phyloP scores from a whole-genome alignment of 371 early-diverging fungal species.

The Fennellomyces sp. region DNA sequence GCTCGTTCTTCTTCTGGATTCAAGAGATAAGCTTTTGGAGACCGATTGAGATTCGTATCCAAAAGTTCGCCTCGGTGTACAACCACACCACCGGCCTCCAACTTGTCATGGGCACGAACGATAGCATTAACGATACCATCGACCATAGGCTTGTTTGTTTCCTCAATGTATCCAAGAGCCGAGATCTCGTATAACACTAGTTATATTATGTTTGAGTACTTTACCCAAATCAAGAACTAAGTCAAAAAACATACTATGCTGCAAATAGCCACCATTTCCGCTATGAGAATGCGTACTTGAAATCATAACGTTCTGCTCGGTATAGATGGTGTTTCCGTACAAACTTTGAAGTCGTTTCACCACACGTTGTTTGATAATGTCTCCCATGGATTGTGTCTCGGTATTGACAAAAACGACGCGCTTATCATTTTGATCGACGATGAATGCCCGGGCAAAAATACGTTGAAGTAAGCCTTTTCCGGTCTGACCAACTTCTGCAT shows the following conservation, averaged over 20 bases:
- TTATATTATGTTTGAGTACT: constrained; percentile 4
- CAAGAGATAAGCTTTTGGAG: constrained; percentile 55
- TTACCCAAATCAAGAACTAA: constrained; percentile 19
- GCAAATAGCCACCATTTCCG: constrained; percentile 49
- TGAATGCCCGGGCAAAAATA: constrained; percentile 57
- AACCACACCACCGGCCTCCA: constrained; percentile 36
- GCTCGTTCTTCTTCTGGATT: constrained; percentile 60
- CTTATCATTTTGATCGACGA: constrained; percentile 33
- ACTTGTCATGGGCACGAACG: constrained; percentile 49
- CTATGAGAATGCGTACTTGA: constrained; percentile 71
- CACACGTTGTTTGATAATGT: constrained; percentile 38
- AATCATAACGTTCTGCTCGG: constrained; percentile 60
- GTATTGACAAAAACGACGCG: constrained; percentile 60
- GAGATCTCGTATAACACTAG: constrained; percentile 41
- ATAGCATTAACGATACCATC: constrained; percentile 60
- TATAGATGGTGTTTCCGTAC: constrained; percentile 28
- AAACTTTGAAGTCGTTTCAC: constrained; percentile 25
- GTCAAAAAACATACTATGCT: constrained; percentile 38
- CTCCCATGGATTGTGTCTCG: constrained; percentile 51
- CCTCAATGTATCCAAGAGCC: constrained; percentile 46
- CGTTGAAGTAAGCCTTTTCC: constrained; percentile 61
- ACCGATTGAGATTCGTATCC: constrained; percentile 61
- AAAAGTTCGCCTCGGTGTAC: constrained; percentile 41
- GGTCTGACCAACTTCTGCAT: constrained; percentile 54
- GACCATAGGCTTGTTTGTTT: constrained; percentile 53